Evolutionary conservation across 768 basidiomycete species (phyloP), one percentile per base, ranked within the genome.

Genomic region (Rhodotorula paludigena): DNA sequence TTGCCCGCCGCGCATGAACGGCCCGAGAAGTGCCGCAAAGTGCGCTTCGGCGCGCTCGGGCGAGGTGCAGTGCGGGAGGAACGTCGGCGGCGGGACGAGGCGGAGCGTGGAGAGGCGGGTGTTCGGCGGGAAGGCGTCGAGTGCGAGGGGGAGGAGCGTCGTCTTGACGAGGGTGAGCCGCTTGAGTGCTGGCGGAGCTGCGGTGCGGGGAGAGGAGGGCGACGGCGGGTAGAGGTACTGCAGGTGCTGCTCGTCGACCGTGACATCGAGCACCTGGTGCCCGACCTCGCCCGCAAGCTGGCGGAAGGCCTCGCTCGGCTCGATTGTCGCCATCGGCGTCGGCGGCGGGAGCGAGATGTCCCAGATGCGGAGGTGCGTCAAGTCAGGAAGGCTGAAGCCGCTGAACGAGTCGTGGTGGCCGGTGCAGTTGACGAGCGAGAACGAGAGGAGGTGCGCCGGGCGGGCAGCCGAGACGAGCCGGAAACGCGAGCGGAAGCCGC

Each of bases 401-500:
- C 42, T 28, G 53, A 63, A 61, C 16, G 62, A 54, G 53, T 68
- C 67, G 58, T 68, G 62, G 32, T 59, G 57, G 3, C 54, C 67
- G 6, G 61, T 68, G 57, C 57, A 60, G 41, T 48, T 49, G 10
- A 55, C 47, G 39, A 68, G 25, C 15, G 44, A 23, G 30, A 68
- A 54, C 25, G 62, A 28, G 6, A 44, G 41, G 52, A 63, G 8
- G 25, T n/a, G 62, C 7, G 62, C 63, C 1, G 67, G 35, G 21
- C 33, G 38, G 16, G 62, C 36, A 15, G 58, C 8, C 7, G 21
- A 11, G 25, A 52, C 45, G 39, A 33, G 32, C 18, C 67, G 49
- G 53, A 68, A 68, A 0, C 67, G 51, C 1, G 67, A 68, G 42
- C 67, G 61, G 57, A 68, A 68, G 12, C 62, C 62, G 57, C 62